These are phyloP conservation scores for Leishmania amazonensis DNA, from an alignment of 208 protist genomes.

Conservation along the genomic window DNA sequence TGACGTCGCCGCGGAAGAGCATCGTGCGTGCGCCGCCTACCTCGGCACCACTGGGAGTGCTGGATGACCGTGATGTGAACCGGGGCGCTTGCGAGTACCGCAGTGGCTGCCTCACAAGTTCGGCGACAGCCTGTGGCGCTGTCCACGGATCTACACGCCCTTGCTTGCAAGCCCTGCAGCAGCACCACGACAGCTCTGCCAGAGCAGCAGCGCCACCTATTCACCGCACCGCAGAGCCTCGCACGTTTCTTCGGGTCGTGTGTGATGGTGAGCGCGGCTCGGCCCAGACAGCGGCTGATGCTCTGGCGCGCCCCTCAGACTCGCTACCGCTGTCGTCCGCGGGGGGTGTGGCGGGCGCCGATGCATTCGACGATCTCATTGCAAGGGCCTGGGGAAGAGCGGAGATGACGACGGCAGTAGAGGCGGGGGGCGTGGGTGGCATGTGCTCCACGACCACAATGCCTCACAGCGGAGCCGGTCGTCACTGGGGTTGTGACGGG, in stretches of 20 bases:
- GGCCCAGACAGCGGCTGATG: neutral
- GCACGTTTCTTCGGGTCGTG: neutral
- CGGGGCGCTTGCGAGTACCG: neutral
- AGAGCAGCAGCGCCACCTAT: neutral
- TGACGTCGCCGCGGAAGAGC: neutral
- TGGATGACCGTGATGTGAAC: slow-evolving; percentile 2
- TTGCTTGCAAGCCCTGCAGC: neutral
- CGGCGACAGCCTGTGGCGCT: neutral
- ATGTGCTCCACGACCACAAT: neutral
- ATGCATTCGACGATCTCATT: slow-evolving; percentile 22
- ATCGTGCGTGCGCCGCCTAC: neutral
- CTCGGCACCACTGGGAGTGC: neutral
- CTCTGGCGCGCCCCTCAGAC: neutral
- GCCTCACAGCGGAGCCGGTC: neutral
- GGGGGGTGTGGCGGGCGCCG: neutral
- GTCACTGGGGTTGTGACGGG: neutral
- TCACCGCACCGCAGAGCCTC: neutral
- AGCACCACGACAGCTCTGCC: too few species aligned
- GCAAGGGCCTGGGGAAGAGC: slow-evolving; percentile 15
- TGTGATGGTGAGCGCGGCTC: neutral
- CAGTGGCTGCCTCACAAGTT: neutral
- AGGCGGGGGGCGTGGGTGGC: neutral
- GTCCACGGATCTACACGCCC: neutral
- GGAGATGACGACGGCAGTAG: neutral
- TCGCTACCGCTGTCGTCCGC: neutral